Percentiles rank a stretch among this genome's conserved stretches.
These are phyloP conservation scores for Kalaharituber pfeilii DNA, from an alignment of 2,329 filamentous ascomycete species.

Conservation along the genomic window DNA sequence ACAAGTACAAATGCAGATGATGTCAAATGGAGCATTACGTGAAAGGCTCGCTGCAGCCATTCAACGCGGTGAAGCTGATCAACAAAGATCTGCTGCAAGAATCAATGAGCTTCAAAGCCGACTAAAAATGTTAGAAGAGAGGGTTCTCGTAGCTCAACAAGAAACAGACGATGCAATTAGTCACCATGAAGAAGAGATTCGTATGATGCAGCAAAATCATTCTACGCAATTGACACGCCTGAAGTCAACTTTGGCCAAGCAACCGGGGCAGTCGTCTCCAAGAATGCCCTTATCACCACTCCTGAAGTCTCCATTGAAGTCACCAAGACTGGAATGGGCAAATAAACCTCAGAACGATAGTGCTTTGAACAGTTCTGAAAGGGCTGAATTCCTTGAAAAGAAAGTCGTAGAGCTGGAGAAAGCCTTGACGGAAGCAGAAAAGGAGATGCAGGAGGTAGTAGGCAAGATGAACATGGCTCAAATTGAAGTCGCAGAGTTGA, in stretches of 20 bases:
- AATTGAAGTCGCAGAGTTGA: conserved; percentile 64
- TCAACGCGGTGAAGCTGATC: conserved; percentile 64
- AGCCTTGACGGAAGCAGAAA: conserved; percentile 56
- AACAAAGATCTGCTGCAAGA: conserved; percentile 58
- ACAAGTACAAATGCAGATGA: conserved; percentile 64
- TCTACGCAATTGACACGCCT: conserved; percentile 60
- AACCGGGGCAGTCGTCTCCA: conserved; percentile 23
- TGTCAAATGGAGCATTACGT: conserved; percentile 59
- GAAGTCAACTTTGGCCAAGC: conserved; percentile 32
- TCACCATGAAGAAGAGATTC: conserved; percentile 73
- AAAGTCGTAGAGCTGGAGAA: conserved; percentile 73
- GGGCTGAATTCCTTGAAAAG: conserved; percentile 47
- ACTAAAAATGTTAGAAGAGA: conserved; percentile 67
- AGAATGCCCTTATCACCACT: conserved; percentile 30
- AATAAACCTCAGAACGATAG: conserved; percentile 39
- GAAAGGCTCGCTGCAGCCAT: conserved; percentile 63
- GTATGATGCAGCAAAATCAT: conserved; percentile 56
- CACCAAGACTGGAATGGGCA: conserved; percentile 20
- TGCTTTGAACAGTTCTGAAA: conserved; percentile 29
- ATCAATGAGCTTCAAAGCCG: conserved; percentile 71
- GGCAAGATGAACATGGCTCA: conserved; percentile 66
- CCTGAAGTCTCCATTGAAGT: conserved; percentile 30
- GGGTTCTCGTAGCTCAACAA: conserved; percentile 64
- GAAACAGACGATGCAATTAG: conserved; percentile 68
- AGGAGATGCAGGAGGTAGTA: conserved; percentile 71